phyloP scores from a whole-genome alignment of 106 monocot species.

The Agapanthus africanus region DNA sequence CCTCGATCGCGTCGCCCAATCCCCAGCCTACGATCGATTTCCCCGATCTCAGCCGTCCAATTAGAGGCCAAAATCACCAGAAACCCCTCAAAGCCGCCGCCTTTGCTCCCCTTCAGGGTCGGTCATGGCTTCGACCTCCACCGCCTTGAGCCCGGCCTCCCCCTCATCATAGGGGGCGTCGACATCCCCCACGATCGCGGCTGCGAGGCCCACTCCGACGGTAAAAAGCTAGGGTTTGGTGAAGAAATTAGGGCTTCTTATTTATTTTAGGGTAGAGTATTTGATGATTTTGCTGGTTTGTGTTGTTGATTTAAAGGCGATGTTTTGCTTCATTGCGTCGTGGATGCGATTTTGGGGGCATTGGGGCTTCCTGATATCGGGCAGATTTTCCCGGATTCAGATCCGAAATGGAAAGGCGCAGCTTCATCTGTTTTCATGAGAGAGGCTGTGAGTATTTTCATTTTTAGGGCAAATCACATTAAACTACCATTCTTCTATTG shows the following conservation, averaged over 20 bases:
- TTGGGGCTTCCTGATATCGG: slow-evolving; percentile 94
- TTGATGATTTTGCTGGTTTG: too few species aligned
- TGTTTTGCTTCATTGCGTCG: slow-evolving; percentile 96
- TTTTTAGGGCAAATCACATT: too few species aligned
- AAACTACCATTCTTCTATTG: too few species aligned
- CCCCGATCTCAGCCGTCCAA: slow-evolving; percentile 9
- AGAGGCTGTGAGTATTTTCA: slow-evolving; percentile 97
- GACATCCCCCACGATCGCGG: slow-evolving; percentile 90
- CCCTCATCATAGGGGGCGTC: slow-evolving; percentile 93
- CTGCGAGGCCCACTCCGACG: slow-evolving; percentile 95
- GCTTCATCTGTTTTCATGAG: slow-evolving; percentile 77
- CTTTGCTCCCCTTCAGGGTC: slow-evolving; percentile 68
- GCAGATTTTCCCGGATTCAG: slow-evolving; percentile 86
- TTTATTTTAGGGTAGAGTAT: background rate
- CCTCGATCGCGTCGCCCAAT: background rate
- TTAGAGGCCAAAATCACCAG: background rate
- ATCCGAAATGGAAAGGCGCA: slow-evolving; percentile 87
- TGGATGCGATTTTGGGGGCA: slow-evolving; percentile 95
- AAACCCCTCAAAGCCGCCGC: slow-evolving; percentile 26
- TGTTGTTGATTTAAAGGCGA: too few species aligned
- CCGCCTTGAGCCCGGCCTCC: slow-evolving; percentile 83
- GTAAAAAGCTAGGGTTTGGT: slow-evolving; percentile 28
- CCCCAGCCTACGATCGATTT: background rate
- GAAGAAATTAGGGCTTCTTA: background rate
- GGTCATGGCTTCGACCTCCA: slow-evolving; percentile 98